These are phyloP conservation scores for Chlorophyllum brunneum DNA, from an alignment of 768 basidiomycete species.

Conservation along the genomic window DNA sequence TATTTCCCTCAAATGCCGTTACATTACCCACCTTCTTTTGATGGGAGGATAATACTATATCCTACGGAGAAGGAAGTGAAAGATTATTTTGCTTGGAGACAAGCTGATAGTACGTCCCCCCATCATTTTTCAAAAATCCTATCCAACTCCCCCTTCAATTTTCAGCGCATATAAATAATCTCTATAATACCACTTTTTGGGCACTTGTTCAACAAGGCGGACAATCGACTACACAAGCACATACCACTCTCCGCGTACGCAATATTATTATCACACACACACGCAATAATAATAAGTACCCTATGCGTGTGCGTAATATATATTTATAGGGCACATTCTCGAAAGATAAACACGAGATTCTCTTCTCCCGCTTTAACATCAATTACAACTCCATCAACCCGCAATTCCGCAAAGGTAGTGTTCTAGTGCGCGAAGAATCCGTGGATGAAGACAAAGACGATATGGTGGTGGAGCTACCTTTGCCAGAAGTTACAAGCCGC, in stretches of 20 bases:
- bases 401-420: conserved; percentile 81
- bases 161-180: conserved; percentile 94
- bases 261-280: not conserved
- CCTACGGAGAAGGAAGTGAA: conserved; percentile 66
- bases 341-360: conserved; percentile 86
- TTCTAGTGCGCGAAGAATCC: conserved; percentile 63
- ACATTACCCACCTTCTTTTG: conserved; percentile 87
- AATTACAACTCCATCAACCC: conserved; percentile 82
- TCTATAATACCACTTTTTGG: conserved; percentile 97
- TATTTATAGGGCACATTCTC: conserved; percentile 77
- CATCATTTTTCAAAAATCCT: not conserved
- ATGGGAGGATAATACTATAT: conserved; percentile 84
- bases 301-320: not conserved
- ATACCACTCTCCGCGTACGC: conserved; percentile 69
- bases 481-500: too few species aligned
- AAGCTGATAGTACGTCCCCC: conserved; percentile 81
- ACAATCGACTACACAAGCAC: conserved; percentile 74
- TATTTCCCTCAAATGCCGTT: conserved; percentile 75
- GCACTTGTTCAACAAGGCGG: conserved; percentile 84
- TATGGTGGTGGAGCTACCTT: not conserved
- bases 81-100: conserved; percentile 96
- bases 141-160: conserved; percentile 3
- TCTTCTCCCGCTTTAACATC: conserved; percentile 76
- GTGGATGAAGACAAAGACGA: not conserved
- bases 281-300: not conserved